Base-by-base conservation (phyloP, 1,284 basidiomycete genomes). In the Inonotus hispidus region DNA sequence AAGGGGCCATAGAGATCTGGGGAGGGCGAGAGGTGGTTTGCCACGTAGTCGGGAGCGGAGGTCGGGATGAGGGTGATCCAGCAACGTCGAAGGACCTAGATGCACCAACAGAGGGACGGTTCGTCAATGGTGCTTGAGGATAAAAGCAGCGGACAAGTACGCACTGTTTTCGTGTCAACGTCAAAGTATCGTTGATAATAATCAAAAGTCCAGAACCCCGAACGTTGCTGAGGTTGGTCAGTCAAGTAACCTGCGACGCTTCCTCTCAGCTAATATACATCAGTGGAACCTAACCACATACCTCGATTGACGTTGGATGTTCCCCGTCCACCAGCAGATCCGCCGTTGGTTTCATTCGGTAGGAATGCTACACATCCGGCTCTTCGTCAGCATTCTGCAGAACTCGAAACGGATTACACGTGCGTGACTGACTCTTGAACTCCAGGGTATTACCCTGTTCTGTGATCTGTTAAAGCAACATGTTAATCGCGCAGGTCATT, bases 1-100 rank as follows among this genome's bases (percentile, higher is more conserved):
- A 98, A 97, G 0, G 95, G 93, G 1, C 95, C 94, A 66, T 92
- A 92, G 47, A 92, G 82, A 68, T 92, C 90, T 11, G 79, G 76
- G 21, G 82, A 76, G 21, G 90, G 85, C 49, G 83, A 82, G 55
- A 90, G 81, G 65, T 86, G 80, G 23, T 75, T 78, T 13, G 84
- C 78, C 56, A 83, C 78, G 72, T 84, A 91, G 50, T 77, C 74
- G 4, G 78, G 53, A 53, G 59, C 72, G 19, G 79, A 80, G 53
- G 77, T 77, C 6, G 90, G 90, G 21, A 88, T 79, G 60, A 92
- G 75, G 0, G 90, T 91, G 25, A 81, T 81, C 69, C 86, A 85
- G 69, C 90, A 92, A 60, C 90, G 81, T 65, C 78, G 77, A 39
- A 91, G 71, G 19, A 90, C 87, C 84, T 86, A n/a, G 64, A 23